Evolutionary conservation across 2,329 filamentous ascomycete genomes (phyloP).

Genomic region (Xylariaceae sp.): DNA sequence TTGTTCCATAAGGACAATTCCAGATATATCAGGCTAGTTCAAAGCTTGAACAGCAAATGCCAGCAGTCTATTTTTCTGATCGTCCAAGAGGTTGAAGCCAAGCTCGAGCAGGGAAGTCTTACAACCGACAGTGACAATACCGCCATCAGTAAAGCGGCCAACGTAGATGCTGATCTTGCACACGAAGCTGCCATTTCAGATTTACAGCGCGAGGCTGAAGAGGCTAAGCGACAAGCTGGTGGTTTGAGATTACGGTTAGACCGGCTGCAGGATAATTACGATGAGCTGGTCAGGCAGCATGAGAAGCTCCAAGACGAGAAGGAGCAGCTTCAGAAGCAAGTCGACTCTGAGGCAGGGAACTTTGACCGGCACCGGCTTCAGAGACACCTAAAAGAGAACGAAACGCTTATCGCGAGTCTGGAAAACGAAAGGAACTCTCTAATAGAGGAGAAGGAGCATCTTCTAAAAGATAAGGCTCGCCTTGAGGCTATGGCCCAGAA

Average conservation of each 20-base stretch:
- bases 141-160: slow-evolving; percentile 38
- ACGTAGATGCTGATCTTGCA: slow-evolving; percentile 58
- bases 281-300: slow-evolving; percentile 60
- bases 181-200: slow-evolving; percentile 61
- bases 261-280: slow-evolving; percentile 65
- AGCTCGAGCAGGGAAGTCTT: slow-evolving; percentile 43
- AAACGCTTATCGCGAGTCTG: slow-evolving; percentile 72
- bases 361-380: slow-evolving; percentile 60
- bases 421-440: slow-evolving; percentile 68
- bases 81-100: slow-evolving; percentile 35
- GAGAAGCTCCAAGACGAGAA: slow-evolving; percentile 66
- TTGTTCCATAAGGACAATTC: slow-evolving; percentile 36
- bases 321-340: slow-evolving; percentile 59
- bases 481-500: slow-evolving; percentile 57
- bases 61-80: slow-evolving; percentile 47
- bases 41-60: slow-evolving; percentile 27
- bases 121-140: slow-evolving; percentile 40
- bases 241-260: slow-evolving; percentile 66
- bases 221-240: slow-evolving; percentile 61
- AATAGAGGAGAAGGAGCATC: slow-evolving; percentile 50
- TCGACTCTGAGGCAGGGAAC: slow-evolving; percentile 58
- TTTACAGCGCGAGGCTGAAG: slow-evolving; percentile 57
- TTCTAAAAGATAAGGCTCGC: slow-evolving; percentile 39
- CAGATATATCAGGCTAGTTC: slow-evolving; percentile 29
- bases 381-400: slow-evolving; percentile 66